These are phyloP conservation scores for Diaporthe citriasiana DNA, from an alignment of 2,329 filamentous ascomycete genomes.

Conservation along the genomic window DNA sequence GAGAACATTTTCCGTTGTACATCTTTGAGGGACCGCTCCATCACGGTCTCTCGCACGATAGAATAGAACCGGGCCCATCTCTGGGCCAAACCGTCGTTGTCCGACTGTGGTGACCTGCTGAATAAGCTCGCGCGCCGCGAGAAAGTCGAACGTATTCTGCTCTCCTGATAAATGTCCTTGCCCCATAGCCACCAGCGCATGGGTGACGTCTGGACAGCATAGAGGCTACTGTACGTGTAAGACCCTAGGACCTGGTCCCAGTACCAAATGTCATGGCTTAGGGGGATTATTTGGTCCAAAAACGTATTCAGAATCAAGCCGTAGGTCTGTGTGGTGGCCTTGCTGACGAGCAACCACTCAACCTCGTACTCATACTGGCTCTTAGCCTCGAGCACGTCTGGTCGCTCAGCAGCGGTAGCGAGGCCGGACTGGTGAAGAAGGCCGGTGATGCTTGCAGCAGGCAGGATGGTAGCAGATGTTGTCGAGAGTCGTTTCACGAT, in stretches of 20 bases:
- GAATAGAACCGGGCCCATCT: constrained; percentile 82
- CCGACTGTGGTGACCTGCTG: constrained; percentile 33
- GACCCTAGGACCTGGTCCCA: constrained; percentile 92
- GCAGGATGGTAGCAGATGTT: constrained; percentile 74
- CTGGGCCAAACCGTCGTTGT: constrained; percentile 56
- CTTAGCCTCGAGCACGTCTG: constrained; percentile 51
- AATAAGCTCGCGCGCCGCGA: constrained; percentile 43
- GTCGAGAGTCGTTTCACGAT: constrained; percentile 81
- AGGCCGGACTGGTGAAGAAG: constrained; percentile 76
- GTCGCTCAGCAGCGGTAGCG: constrained; percentile 56
- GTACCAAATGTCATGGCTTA: constrained; percentile 93
- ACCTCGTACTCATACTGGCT: constrained; percentile 80
- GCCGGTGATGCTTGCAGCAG: constrained; percentile 69
- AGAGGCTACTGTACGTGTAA: constrained; percentile 82
- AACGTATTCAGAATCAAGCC: constrained; percentile 83
- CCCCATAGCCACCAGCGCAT: constrained; percentile 80
- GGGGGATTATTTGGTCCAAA: constrained; percentile 83
- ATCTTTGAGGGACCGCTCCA: constrained; percentile 78
- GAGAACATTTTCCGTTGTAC: constrained; percentile 81
- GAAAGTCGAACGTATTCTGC: constrained; percentile 58
- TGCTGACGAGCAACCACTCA: constrained; percentile 91
- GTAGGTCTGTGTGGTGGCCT: constrained; percentile 92
- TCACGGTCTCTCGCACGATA: constrained; percentile 82
- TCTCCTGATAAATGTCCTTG: constrained; percentile 78
- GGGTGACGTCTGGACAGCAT: constrained; percentile 89